A percentile compares a stretch with the other conserved stretches of the same genome.
phyloP scores from a whole-genome alignment of 306 rosid genomes.

The Carpinus fangiana region DNA sequence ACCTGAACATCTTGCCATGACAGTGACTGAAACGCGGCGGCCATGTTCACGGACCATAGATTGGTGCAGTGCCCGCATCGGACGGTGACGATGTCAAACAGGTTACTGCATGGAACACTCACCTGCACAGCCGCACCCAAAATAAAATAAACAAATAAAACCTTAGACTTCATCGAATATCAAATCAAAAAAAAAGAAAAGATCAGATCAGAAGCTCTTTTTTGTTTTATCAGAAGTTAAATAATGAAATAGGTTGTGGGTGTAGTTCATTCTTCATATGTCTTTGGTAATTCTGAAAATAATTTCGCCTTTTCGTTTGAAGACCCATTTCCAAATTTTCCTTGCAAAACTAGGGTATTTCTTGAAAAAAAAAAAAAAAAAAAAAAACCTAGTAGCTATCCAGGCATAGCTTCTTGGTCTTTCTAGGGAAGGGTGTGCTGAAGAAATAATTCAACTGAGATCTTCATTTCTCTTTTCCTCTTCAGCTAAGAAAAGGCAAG shows the following conservation, averaged over 20 bases:
- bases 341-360: conserved; percentile 1
- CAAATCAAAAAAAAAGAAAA: background rate
- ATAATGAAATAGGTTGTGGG: background rate
- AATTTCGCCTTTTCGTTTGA: background rate
- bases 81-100: conserved; percentile 93
- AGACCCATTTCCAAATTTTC: background rate
- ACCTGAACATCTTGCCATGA: conserved; percentile 94
- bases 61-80: conserved; percentile 99
- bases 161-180: background rate
- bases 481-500: conserved; percentile 34
- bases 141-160: background rate
- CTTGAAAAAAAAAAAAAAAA: background rate
- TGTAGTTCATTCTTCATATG: too few species aligned
- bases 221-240: background rate
- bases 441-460: conserved; percentile 19
- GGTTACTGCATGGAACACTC: conserved; percentile 98
- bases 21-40: conserved; percentile 90
- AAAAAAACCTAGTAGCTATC: conserved; percentile 4
- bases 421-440: conserved; percentile 14
- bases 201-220: background rate
- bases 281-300: background rate
- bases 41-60: conserved; percentile 99
- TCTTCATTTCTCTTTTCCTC: conserved; percentile 11
- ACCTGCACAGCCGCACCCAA: conserved; percentile 49
- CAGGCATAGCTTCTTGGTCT: background rate